phyloP scores from a whole-genome alignment of 257 asterid genomes.

The Salvia miltiorrhiza region DNA sequence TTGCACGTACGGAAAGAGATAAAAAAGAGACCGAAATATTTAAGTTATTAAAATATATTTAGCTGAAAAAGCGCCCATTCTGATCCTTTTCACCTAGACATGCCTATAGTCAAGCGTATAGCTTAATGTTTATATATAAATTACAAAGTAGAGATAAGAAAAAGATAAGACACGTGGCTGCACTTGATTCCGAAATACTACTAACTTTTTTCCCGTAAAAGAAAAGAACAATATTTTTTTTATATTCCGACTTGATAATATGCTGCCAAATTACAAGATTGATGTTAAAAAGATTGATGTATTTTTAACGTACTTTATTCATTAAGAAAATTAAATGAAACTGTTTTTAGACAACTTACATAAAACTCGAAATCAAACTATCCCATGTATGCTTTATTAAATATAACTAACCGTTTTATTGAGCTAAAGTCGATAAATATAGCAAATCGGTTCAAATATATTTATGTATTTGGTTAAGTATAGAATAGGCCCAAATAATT shows the following conservation, averaged over 20 bases:
- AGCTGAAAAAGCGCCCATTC: background rate
- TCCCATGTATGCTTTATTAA: background rate
- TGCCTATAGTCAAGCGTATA: background rate
- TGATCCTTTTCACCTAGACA: slow-evolving; percentile 9
- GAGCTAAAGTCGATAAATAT: background rate
- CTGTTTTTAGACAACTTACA: background rate
- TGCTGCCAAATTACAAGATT: background rate
- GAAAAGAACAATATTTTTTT: background rate
- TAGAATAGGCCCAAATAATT: too few relatives aligned
- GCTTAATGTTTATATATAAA: background rate
- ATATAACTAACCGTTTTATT: background rate
- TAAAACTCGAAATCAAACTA: background rate
- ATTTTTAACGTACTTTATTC: background rate
- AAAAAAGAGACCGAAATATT: too few relatives aligned
- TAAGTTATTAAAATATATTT: background rate
- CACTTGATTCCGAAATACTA: background rate
- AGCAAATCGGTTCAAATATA: background rate
- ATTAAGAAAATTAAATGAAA: background rate
- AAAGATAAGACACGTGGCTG: background rate
- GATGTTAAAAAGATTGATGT: background rate
- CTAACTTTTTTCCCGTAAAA: background rate
- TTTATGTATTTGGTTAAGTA: background rate
- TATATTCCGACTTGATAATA: background rate
- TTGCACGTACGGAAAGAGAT: too few relatives aligned
- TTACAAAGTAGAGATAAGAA: background rate